Conservation (phyloP, 345 rosid species). For the Linum trigynum region DNA sequence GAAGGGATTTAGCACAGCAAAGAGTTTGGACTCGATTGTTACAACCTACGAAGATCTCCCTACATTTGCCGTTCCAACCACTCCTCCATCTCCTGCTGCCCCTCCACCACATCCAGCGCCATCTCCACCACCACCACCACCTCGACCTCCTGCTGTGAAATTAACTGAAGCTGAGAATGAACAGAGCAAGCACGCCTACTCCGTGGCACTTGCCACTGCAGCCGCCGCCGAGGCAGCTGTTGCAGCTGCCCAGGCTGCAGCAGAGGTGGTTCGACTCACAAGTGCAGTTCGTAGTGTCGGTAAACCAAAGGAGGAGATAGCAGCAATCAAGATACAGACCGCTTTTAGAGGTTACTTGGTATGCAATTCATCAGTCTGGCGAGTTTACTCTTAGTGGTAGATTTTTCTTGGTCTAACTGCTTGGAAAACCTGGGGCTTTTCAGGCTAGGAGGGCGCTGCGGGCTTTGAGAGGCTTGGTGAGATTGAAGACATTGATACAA, state of each 20-base stretch:
- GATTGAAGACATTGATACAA: constrained; percentile 1
- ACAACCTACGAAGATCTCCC: constrained; percentile 11
- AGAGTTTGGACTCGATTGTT: constrained; percentile 26
- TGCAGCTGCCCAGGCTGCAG: constrained; percentile 10
- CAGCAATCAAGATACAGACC: constrained; percentile 8
- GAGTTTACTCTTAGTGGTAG: too few relatives aligned
- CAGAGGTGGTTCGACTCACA: constrained; percentile 7
- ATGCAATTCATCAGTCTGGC: not conserved
- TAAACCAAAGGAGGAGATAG: constrained; percentile 7
- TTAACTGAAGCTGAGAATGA: not conserved
- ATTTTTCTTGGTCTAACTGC: not conserved
- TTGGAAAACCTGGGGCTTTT: not conserved
- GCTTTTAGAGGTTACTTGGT: constrained; percentile 10
- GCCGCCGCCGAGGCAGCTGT: constrained; percentile 4
- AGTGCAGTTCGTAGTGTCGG: not conserved
- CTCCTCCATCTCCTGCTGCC: not conserved
- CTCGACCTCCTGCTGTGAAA: not conserved
- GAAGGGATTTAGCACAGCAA: constrained; percentile 2
- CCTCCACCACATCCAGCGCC: not conserved
- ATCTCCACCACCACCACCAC: not conserved
- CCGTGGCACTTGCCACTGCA: constrained; percentile 5
- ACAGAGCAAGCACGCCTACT: constrained; percentile 8
- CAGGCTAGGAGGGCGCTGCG: constrained; percentile 8
- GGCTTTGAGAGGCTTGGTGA: constrained; percentile 9
- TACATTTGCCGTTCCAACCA: not conserved